These are phyloP conservation scores for Prasinococcaceae sp. DNA, from an alignment of 139 green algal genomes.

Conservation along the genomic window DNA sequence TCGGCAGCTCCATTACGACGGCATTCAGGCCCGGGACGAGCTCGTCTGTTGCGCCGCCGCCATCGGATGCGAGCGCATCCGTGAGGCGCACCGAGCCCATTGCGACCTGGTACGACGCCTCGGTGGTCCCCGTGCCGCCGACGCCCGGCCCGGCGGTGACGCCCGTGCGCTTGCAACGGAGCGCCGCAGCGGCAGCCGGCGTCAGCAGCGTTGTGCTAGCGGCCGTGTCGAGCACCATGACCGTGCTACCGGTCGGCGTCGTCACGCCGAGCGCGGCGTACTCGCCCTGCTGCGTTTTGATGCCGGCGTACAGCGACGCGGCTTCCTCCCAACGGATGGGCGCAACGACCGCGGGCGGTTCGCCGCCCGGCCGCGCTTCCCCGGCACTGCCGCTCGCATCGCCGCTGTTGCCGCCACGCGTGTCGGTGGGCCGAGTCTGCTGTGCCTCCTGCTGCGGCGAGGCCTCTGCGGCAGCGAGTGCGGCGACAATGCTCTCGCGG, in stretches of 20 bases:
- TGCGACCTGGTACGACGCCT: neutral
- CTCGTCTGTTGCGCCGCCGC: too few relatives aligned
- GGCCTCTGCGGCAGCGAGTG: too few relatives aligned
- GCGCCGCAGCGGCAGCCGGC: neutral
- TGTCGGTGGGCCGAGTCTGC: too few relatives aligned
- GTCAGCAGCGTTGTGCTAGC: neutral
- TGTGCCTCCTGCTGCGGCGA: too few relatives aligned
- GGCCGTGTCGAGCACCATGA: neutral
- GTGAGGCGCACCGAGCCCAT: neutral
- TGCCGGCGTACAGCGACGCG: neutral
- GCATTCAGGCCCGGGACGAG: neutral
- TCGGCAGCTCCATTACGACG: neutral
- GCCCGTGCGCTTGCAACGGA: neutral
- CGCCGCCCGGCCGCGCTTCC: too few relatives aligned
- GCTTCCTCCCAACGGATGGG: neutral
- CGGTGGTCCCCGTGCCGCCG: neutral
- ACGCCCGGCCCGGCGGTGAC: neutral
- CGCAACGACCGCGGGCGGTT: too few relatives aligned
- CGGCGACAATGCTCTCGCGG: too few relatives aligned
- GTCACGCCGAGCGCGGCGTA: neutral
- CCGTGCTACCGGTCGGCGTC: too few relatives aligned
- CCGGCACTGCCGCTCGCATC: too few relatives aligned
- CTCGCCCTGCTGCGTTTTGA: neutral
- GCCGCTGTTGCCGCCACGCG: too few relatives aligned
- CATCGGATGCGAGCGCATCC: neutral